phyloP scores from a whole-genome alignment of 148 eudicot genomes.

The Talinum fruticosum region DNA sequence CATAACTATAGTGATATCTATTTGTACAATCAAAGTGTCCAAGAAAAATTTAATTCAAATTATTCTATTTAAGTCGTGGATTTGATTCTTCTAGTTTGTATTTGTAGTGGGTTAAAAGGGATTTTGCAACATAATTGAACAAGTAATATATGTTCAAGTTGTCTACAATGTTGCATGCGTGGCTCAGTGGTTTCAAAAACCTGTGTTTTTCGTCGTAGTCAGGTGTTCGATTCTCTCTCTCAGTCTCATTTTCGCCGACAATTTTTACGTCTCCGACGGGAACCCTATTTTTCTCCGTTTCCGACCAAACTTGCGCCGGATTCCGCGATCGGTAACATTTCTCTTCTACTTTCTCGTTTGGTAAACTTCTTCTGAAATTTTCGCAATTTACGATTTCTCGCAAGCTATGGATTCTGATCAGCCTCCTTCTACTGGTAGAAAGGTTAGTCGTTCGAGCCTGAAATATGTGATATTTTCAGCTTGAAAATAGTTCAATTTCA shows the following conservation, averaged over 20 bases:
- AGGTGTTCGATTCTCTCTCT: constrained; percentile 29
- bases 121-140: no score
- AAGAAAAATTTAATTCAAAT: no score
- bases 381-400: not conserved
- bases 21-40: no score
- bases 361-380: not conserved
- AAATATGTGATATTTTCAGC: not conserved
- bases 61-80: no score
- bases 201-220: not conserved
- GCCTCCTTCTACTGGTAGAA: constrained; percentile 23
- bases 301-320: not conserved
- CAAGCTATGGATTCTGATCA: constrained; percentile 32
- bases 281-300: constrained; percentile 14
- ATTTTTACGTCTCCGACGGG: not conserved
- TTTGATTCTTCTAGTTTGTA: no score
- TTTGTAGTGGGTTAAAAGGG: no score
- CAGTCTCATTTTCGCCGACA: not conserved
- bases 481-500: not conserved
- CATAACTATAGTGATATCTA: no score
- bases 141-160: no score
- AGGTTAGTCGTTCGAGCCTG: constrained; percentile 17
- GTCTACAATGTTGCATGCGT: not conserved
- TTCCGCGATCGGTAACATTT: not conserved
- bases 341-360: not conserved
- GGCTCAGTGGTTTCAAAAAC: not conserved